A percentile compares a stretch with the other conserved stretches of the same genome.
These are phyloP conservation scores for Nannochloris sp. DNA, from an alignment of 139 green algal species.

Conservation along the genomic window DNA sequence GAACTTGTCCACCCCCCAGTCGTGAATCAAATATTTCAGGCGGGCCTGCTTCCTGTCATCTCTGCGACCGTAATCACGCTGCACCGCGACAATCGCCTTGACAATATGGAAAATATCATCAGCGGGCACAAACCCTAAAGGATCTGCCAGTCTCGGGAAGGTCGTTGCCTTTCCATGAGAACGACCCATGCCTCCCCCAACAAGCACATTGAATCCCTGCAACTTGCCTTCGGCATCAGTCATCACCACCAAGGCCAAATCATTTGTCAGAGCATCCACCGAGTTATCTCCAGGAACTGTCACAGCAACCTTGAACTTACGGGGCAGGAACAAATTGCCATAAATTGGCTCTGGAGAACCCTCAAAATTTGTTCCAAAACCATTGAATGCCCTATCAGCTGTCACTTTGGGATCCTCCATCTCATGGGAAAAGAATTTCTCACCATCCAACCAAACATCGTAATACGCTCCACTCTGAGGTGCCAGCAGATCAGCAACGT, in stretches of 20 bases:
- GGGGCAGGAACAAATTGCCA: constrained; percentile 86
- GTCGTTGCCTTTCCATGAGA: constrained; percentile 64
- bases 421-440: constrained; percentile 88
- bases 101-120: constrained; percentile 92
- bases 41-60: constrained; percentile 89
- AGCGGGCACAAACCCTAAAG: constrained; percentile 87
- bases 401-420: constrained; percentile 87
- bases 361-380: constrained; percentile 93
- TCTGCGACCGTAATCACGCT: constrained; percentile 95
- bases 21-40: constrained; percentile 96
- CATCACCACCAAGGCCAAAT: constrained; percentile 86
- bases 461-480: constrained; percentile 97
- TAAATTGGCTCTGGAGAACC: constrained; percentile 95
- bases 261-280: constrained; percentile 97
- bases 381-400: constrained; percentile 73
- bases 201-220: constrained; percentile 86
- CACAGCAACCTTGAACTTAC: constrained; percentile 96
- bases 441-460: constrained; percentile 98
- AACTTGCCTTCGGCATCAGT: constrained; percentile 56
- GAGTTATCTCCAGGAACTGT: constrained; percentile 88
- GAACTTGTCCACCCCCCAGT: constrained; percentile 96
- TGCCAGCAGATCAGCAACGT: constrained; percentile 73
- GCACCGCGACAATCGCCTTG: constrained; percentile 87
- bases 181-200: constrained; percentile 91
- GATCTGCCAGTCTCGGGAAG: constrained; percentile 81